Conservation (phyloP, 192 early-diverging fungal genomes). For the Entomortierella beljakovae region DNA sequence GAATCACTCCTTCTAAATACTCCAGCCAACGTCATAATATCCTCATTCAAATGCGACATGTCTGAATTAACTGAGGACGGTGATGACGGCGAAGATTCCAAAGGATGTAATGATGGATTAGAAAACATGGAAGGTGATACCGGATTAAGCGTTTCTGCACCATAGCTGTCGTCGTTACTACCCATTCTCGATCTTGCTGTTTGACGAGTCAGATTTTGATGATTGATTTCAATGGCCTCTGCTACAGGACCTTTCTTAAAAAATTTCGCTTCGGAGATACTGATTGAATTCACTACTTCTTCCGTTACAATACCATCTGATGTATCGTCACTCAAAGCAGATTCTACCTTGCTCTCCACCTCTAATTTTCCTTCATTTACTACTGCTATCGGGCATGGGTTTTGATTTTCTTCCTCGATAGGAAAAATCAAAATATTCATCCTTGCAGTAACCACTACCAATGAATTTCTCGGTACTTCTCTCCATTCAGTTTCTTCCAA, state of each 20-base stretch:
- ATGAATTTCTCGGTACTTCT: conserved; percentile 77
- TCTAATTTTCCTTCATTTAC: too few relatives aligned
- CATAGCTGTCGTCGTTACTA: background rate
- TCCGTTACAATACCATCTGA: too few relatives aligned
- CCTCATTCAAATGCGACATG: conserved; percentile 1
- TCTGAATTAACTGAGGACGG: conserved; percentile 7
- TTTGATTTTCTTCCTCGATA: conserved; percentile 69
- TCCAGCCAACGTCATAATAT: background rate
- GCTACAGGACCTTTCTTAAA: too few relatives aligned
- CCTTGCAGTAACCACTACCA: conserved; percentile 77
- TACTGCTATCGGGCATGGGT: too few relatives aligned
- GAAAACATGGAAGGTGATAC: conserved; percentile 4
- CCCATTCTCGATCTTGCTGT: background rate
- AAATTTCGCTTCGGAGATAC: too few relatives aligned
- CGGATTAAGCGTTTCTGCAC: background rate
- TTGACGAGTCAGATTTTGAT: too few relatives aligned
- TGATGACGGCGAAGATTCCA: conserved; percentile 9
- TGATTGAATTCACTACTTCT: too few relatives aligned
- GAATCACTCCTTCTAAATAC: background rate
- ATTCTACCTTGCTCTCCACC: too few relatives aligned
- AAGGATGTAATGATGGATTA: background rate
- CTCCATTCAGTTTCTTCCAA: conserved; percentile 85
- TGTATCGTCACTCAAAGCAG: too few relatives aligned
- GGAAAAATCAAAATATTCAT: conserved; percentile 79
- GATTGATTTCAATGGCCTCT: too few relatives aligned